These are phyloP conservation scores for Botryotinia globosa DNA, from an alignment of 2,329 filamentous ascomycete genomes.

Conservation along the genomic window DNA sequence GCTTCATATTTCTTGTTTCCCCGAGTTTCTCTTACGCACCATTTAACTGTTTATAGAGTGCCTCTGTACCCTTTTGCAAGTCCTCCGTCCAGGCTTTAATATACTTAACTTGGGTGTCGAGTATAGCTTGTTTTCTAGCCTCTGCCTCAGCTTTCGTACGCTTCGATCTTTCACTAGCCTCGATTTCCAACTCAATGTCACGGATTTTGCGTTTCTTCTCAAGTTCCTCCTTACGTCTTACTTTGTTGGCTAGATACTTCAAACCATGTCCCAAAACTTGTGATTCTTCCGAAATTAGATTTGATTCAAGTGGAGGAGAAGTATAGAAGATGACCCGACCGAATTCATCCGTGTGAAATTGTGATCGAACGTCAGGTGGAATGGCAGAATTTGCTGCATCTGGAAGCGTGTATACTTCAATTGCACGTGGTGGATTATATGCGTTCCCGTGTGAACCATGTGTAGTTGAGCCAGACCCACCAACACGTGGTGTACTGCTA, in stretches of 20 bases:
- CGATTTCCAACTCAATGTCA: slow-evolving; percentile 32
- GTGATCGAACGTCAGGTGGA: slow-evolving; percentile 59
- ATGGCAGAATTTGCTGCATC: slow-evolving; percentile 63
- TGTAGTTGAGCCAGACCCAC: slow-evolving; percentile 22
- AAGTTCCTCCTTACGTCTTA: slow-evolving; percentile 38
- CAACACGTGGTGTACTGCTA: slow-evolving; percentile 26
- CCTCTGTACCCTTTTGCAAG: slow-evolving; percentile 33
- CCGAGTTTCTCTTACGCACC: slow-evolving; percentile 30
- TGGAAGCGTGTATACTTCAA: slow-evolving; percentile 63
- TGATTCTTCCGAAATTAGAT: slow-evolving; percentile 30
- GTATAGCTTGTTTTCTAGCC: slow-evolving; percentile 22
- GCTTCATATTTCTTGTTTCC: slow-evolving; percentile 62
- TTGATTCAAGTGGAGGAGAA: slow-evolving; percentile 55
- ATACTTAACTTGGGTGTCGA: slow-evolving; percentile 26
- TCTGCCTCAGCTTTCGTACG: slow-evolving; percentile 28
- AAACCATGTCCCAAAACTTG: slow-evolving; percentile 47
- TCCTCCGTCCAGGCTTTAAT: slow-evolving; percentile 28
- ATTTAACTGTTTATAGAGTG: slow-evolving; percentile 34
- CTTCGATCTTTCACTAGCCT: slow-evolving; percentile 34
- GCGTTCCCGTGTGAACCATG: slow-evolving; percentile 36
- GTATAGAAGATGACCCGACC: slow-evolving; percentile 68
- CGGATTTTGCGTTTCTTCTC: slow-evolving; percentile 36
- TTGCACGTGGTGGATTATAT: slow-evolving; percentile 58
- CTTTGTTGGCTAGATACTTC: slow-evolving; percentile 49
- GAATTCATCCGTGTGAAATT: slow-evolving; percentile 64